Conservation (phyloP, 345 rosid species). For the Balakata baccata region DNA sequence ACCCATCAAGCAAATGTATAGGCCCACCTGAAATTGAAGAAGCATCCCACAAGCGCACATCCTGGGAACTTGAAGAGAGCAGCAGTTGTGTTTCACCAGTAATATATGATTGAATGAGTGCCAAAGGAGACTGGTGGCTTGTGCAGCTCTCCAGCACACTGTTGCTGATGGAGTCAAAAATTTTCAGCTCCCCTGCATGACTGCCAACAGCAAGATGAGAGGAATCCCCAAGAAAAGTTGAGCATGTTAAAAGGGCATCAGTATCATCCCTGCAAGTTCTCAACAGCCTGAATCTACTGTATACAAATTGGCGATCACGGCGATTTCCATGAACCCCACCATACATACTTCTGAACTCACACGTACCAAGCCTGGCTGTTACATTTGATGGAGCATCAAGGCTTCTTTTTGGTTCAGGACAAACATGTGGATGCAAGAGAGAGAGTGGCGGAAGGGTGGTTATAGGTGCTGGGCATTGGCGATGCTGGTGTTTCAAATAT, state of each 20-base stretch:
- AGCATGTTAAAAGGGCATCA: slow-evolving; percentile 72
- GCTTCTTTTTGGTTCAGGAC: slow-evolving; percentile 92
- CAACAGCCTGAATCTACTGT: slow-evolving; percentile 93
- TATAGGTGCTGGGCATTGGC: slow-evolving; percentile 97
- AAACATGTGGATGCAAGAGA: slow-evolving; percentile 86
- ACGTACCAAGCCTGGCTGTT: slow-evolving; percentile 79
- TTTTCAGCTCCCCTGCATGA: slow-evolving; percentile 75
- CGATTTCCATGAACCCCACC: slow-evolving; percentile 95
- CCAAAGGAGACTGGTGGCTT: slow-evolving; percentile 76
- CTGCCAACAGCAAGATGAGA: slow-evolving; percentile 86
- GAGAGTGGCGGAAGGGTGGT: slow-evolving; percentile 97
- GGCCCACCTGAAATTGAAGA: slow-evolving; percentile 66
- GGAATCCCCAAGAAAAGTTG: slow-evolving; percentile 70
- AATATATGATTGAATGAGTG: slow-evolving; percentile 61
- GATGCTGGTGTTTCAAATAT: slow-evolving; percentile 93
- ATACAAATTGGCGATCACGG: slow-evolving; percentile 88
- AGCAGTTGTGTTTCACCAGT: slow-evolving; percentile 61
- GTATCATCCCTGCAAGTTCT: slow-evolving; percentile 91
- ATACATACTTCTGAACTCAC: slow-evolving; percentile 68
- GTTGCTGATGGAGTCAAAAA: slow-evolving; percentile 67
- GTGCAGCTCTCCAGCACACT: slow-evolving; percentile 65
- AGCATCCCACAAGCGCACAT: slow-evolving; percentile 89
- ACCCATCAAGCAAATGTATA: slow-evolving; percentile 64
- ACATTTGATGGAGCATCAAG: slow-evolving; percentile 88
- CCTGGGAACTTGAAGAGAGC: slow-evolving; percentile 82